These are phyloP conservation scores for Alternaria brassicicola DNA, from an alignment of 2,329 filamentous ascomycete genomes.

Conservation along the genomic window DNA sequence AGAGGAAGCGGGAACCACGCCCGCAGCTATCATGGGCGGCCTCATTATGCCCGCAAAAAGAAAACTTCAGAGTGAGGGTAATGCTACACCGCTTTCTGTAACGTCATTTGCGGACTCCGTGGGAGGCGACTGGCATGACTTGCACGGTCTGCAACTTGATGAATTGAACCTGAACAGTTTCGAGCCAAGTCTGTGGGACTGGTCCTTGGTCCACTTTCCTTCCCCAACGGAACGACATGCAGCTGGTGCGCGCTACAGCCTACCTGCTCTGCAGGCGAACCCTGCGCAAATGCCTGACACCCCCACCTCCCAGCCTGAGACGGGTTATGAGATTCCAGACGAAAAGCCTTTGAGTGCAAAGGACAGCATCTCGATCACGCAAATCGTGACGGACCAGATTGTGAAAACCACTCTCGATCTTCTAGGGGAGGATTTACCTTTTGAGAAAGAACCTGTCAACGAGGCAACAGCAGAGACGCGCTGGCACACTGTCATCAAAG, in stretches of 20 bases:
- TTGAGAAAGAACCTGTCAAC: background rate
- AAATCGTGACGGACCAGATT: conserved; percentile 74
- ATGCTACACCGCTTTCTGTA: conserved; percentile 44
- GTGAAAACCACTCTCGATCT: conserved; percentile 57
- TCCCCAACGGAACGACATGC: conserved; percentile 30
- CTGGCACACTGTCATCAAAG: conserved; percentile 33
- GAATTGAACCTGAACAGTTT: conserved; percentile 34
- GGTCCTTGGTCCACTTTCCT: conserved; percentile 43
- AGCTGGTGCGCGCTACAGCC: conserved; percentile 30
- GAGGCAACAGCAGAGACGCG: conserved; percentile 30
- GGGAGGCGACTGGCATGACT: conserved; percentile 36
- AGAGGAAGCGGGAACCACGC: conserved; percentile 15
- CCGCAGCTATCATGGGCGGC: conserved; percentile 23
- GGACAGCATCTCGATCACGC: conserved; percentile 70
- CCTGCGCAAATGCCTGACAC: conserved; percentile 39
- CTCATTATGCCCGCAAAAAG: conserved; percentile 37
- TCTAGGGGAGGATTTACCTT: conserved; percentile 27
- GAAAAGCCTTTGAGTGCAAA: conserved; percentile 55
- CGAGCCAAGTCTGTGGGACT: conserved; percentile 46
- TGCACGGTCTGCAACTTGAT: conserved; percentile 37
- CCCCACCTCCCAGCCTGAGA: conserved; percentile 43
- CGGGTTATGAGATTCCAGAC: conserved; percentile 30
- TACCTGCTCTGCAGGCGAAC: conserved; percentile 37
- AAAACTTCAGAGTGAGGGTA: conserved; percentile 45
- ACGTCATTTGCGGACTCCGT: conserved; percentile 46